Conservation (phyloP, 2,329 filamentous ascomycete species). For the Trichoderma sp. region DNA sequence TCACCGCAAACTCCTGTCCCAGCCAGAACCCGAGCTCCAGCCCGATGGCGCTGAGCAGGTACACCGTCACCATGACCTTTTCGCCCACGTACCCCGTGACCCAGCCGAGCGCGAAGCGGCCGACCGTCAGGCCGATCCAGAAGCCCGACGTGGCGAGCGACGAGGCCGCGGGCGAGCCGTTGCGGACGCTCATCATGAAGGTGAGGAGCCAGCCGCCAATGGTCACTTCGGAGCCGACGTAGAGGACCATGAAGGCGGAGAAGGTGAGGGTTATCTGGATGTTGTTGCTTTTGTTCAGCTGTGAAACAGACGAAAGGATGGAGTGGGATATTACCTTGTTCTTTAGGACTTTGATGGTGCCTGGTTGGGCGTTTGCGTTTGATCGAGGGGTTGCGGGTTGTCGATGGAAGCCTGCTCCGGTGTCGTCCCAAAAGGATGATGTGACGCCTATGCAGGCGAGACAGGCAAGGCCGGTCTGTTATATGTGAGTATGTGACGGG, state of each 20-base stretch:
- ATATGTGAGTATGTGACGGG: background rate
- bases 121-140: conserved; percentile 77
- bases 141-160: conserved; percentile 74
- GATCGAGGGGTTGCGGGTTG: background rate
- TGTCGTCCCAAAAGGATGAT: conserved; percentile 26
- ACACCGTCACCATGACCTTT: conserved; percentile 63
- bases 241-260: conserved; percentile 66
- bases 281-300: background rate
- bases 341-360: conserved; percentile 17
- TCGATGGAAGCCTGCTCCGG: conserved; percentile 4
- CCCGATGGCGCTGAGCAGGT: conserved; percentile 64
- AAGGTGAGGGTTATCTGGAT: conserved; percentile 19
- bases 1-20: conserved; percentile 74
- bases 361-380: background rate
- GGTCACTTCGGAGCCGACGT: conserved; percentile 75
- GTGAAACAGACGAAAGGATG: background rate
- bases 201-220: conserved; percentile 82
- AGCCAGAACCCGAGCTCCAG: conserved; percentile 80
- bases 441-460: conserved; percentile 17
- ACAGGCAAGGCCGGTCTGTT: conserved; percentile 9
- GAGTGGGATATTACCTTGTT: conserved; percentile 4
- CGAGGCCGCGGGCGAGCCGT: conserved; percentile 66
- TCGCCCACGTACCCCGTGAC: conserved; percentile 74
- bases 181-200: conserved; percentile 77
- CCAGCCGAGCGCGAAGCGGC: conserved; percentile 68